Evolutionary conservation across 768 basidiomycete genomes (phyloP), one percentile per base, ranked within the genome.

Genomic region (Rickenella mellea): DNA sequence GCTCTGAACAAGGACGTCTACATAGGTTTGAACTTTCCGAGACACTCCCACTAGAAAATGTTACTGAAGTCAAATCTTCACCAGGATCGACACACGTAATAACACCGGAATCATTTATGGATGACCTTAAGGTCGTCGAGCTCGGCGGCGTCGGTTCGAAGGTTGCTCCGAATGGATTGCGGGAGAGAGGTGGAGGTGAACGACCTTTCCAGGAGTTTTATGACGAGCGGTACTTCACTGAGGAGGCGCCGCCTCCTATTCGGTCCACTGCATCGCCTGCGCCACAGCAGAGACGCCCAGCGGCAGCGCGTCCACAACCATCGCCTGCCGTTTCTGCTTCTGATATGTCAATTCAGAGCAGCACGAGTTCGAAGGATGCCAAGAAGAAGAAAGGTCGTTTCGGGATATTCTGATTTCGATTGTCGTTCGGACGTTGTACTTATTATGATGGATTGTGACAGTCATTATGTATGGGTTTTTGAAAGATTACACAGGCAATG

Each of bases 41-140:
- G 4, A 6, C 32, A 30, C n/a, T 22, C 19, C 39, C n/a, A 30
- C 31, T 32, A n/a, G 19, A n/a, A n/a, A n/a, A 29, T 31, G 20
- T 46, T n/a, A 49, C 21, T 26, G 44, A 24, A 30, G 9, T n/a
- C 29, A n/a, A n/a, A 33, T 17, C 5, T 33, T n/a, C 11, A 14
- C 6, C 50, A 94, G 94, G 96, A 21, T 94, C 96, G 4, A 93
- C 91, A 5, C 91, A 98, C 57, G 67, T 80, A 7, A 52, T 81
- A 41, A 91, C 88, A 1, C 93, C 96, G 2, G 78, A 80, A 27
- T 67, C 77, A 21, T 94, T 96, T 56, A 65, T 93, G 37, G 82
- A 84, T 45, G 91, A 97, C 56, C 70, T 98, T 44, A 85, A 85
- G 58, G 79, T 83, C 15, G 69, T 99, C 12, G 91, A 91, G 32